These are phyloP conservation scores for Cnidoscolus chayamansa DNA, from an alignment of 441 rosid species.

Conservation along the genomic window DNA sequence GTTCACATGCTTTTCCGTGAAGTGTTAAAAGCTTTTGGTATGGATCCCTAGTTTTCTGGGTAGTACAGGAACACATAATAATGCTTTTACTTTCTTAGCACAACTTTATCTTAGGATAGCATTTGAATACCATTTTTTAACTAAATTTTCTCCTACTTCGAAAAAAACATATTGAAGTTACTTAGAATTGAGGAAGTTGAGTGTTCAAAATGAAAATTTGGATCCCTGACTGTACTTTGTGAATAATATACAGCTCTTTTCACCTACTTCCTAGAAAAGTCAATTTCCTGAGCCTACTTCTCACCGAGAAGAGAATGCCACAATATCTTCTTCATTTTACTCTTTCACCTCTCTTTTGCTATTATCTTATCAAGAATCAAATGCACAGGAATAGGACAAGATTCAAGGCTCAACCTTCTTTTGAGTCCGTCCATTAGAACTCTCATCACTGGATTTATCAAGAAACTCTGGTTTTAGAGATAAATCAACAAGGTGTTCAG, in stretches of 20 bases:
- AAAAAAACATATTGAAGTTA: background rate
- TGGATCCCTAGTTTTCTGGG: background rate
- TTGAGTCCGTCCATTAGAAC: slow-evolving; percentile 32
- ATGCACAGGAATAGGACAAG: slow-evolving; percentile 7
- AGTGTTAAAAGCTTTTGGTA: background rate
- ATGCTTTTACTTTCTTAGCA: background rate
- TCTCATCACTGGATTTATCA: slow-evolving; percentile 38
- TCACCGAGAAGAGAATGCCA: background rate
- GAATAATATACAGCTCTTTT: background rate
- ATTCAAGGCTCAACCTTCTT: slow-evolving; percentile 53
- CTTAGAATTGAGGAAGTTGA: background rate
- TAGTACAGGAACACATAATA: background rate
- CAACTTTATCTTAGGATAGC: background rate
- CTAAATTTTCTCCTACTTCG: background rate
- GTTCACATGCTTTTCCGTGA: background rate
- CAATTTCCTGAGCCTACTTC: background rate
- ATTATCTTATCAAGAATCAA: background rate
- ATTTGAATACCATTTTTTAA: background rate
- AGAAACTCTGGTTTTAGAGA: slow-evolving; percentile 76
- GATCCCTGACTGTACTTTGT: too few relatives aligned
- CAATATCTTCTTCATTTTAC: background rate
- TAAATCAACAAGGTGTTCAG: slow-evolving; percentile 81
- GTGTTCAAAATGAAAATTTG: background rate
- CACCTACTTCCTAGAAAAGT: background rate
- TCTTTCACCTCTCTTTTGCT: background rate